phyloP scores from a whole-genome alignment of 495 filamentous ascomycete genomes.

The Penicillium robsamsonii region DNA sequence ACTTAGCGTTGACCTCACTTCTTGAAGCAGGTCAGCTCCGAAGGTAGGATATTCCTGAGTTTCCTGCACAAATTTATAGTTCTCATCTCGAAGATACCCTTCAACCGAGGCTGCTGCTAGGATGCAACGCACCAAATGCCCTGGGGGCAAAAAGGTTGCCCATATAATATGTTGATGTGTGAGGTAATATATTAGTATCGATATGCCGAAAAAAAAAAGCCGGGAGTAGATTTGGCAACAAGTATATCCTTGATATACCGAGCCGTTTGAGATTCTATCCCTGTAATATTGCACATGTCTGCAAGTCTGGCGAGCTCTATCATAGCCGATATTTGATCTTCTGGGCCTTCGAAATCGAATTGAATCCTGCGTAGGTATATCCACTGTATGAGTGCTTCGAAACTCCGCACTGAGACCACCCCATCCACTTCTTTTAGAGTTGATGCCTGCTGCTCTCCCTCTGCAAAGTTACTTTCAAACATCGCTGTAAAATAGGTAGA shows the following conservation, averaged over 20 bases:
- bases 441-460: no score
- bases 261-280: constrained; percentile 22
- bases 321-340: constrained; percentile 17
- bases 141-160: constrained; percentile 19
- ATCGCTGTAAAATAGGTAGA: no score
- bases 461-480: no score
- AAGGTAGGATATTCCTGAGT: constrained; percentile 19
- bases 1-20: constrained; percentile 10
- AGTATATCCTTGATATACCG: constrained; percentile 21
- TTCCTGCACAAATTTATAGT: constrained; percentile 20
- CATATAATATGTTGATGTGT: constrained; percentile 23
- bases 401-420: constrained; percentile 21
- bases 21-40: constrained; percentile 27
- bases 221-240: constrained; percentile 1
- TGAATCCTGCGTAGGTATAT: constrained; percentile 22
- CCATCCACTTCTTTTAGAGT: constrained; percentile 24
- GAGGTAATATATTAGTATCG: constrained; percentile 19
- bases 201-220: no score
- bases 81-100: constrained; percentile 16
- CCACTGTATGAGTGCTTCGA: constrained; percentile 32
- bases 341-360: constrained; percentile 17
- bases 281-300: constrained; percentile 24
- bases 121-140: constrained; percentile 23
- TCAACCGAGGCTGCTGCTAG: constrained; percentile 24
- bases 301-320: constrained; percentile 32